phyloP scores from a whole-genome alignment of 2,329 filamentous ascomycete genomes.

The Pleurostoma richardsiae region DNA sequence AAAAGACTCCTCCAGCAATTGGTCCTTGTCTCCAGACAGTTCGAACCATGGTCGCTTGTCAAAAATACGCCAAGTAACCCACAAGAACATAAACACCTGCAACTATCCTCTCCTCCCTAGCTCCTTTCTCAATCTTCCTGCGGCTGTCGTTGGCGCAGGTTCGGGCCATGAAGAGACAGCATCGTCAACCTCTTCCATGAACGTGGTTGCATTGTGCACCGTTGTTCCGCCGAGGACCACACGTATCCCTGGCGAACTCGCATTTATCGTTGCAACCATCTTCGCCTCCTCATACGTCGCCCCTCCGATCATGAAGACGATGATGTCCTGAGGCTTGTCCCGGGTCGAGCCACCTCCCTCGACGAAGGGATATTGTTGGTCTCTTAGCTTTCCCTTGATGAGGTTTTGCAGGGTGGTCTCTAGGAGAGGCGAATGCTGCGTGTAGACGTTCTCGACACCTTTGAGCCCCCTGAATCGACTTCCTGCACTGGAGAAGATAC shows the following conservation, averaged over 20 bases:
- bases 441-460: constrained; percentile 98
- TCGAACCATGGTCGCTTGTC: too few species aligned
- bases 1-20: too few species aligned
- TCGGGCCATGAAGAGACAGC: constrained; percentile 85
- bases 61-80: too few species aligned
- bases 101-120: constrained; percentile 12
- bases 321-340: constrained; percentile 94
- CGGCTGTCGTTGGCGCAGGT: constrained; percentile 29
- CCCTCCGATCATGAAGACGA: constrained; percentile 91
- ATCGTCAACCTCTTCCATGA: constrained; percentile 88
- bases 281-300: constrained; percentile 97
- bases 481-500: constrained; percentile 84
- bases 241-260: constrained; percentile 79
- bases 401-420: constrained; percentile 87
- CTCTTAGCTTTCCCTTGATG: constrained; percentile 83
- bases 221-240: constrained; percentile 86
- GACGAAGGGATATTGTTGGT: constrained; percentile 88
- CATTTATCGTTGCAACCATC: constrained; percentile 91
- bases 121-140: constrained; percentile 23
- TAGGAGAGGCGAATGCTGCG: constrained; percentile 86
- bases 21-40: too few species aligned
- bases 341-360: constrained; percentile 81
- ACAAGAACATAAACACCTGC: too few species aligned
- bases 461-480: constrained; percentile 91
- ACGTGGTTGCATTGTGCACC: constrained; percentile 82